Evolutionary conservation across 225 moss, liverwort and hornwort species (phyloP).

Genomic region (Takakia lepidozioides): DNA sequence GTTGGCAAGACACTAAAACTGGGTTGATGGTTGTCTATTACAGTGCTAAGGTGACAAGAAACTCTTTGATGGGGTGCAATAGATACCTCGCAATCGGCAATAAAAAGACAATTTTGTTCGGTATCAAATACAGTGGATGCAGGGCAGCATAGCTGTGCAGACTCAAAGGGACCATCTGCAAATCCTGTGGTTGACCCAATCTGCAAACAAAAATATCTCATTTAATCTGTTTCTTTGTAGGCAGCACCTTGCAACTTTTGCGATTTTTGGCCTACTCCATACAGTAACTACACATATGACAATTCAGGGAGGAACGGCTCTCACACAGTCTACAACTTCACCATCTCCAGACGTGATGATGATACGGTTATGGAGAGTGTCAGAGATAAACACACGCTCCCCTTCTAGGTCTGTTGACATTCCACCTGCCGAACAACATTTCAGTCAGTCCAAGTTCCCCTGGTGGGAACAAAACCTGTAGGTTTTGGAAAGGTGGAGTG

Average conservation of each 20-base stretch:
- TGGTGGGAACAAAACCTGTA: no score
- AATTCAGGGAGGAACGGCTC: slow-evolving; percentile 1
- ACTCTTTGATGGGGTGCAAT: no score
- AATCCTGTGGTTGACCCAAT: slow-evolving; percentile 62
- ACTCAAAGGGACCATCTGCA: slow-evolving; percentile 71
- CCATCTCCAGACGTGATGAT: slow-evolving; percentile 46
- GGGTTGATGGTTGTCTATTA: no score
- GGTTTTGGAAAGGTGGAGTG: no score
- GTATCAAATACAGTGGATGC: slow-evolving; percentile 39
- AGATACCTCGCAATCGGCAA: slow-evolving; percentile 88
- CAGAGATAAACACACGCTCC: slow-evolving; percentile 55
- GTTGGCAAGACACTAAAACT: no score
- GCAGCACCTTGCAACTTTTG: neutral
- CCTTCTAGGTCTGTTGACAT: slow-evolving; percentile 44
- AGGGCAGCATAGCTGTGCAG: slow-evolving; percentile 42
- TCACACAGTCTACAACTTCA: slow-evolving; percentile 56
- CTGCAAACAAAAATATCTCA: slow-evolving; percentile 17
- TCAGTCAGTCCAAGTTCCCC: neutral
- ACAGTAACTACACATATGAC: neutral
- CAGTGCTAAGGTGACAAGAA: no score
- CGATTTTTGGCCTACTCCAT: neutral
- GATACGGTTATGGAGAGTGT: slow-evolving; percentile 61
- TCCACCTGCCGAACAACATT: slow-evolving; percentile 42
- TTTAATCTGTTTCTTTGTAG: neutral
- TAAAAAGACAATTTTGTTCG: slow-evolving; percentile 37